Evolutionary conservation across 306 rosid genomes (phyloP).

Genomic region (Ziziphus jujuba): DNA sequence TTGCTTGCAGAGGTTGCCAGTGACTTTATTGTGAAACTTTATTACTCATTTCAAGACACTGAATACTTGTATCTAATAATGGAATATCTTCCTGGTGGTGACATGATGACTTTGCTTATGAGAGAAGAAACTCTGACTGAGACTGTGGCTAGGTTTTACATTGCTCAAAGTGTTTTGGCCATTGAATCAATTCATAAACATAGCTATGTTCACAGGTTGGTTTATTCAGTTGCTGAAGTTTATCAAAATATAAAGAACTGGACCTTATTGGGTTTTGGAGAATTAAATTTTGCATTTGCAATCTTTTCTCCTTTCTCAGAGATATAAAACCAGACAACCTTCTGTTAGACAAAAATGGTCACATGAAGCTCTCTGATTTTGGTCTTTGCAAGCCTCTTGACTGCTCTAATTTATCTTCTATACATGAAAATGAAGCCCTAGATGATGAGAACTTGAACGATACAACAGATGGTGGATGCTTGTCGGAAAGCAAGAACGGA

Average conservation of each 20-base stretch:
- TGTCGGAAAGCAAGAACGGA: constrained; percentile 55
- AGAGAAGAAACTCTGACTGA: constrained; percentile 95
- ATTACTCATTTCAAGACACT: constrained; percentile 88
- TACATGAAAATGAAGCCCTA: constrained; percentile 67
- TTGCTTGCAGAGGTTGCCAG: constrained; percentile 90
- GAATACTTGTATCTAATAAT: constrained; percentile 81
- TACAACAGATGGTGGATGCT: constrained; percentile 51
- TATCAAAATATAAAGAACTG: background rate
- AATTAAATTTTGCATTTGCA: constrained; percentile 14
- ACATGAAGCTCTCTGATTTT: constrained; percentile 90
- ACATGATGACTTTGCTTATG: constrained; percentile 90
- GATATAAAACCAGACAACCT: constrained; percentile 98
- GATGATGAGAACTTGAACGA: constrained; percentile 79
- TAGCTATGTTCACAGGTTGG: constrained; percentile 83
- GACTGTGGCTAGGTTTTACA: constrained; percentile 71
- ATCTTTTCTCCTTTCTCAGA: constrained; percentile 33
- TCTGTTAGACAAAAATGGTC: constrained; percentile 75
- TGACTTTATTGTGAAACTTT: constrained; percentile 91
- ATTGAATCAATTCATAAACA: constrained; percentile 88
- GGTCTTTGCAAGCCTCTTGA: constrained; percentile 96
- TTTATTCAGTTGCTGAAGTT: constrained; percentile 12
- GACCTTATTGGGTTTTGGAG: background rate
- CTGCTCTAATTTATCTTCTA: constrained; percentile 69
- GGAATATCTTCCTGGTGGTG: constrained; percentile 98
- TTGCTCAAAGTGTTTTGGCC: constrained; percentile 77